phyloP scores from a whole-genome alignment of 2,329 filamentous ascomycete genomes.

The Trichoderma brevicompactum region DNA sequence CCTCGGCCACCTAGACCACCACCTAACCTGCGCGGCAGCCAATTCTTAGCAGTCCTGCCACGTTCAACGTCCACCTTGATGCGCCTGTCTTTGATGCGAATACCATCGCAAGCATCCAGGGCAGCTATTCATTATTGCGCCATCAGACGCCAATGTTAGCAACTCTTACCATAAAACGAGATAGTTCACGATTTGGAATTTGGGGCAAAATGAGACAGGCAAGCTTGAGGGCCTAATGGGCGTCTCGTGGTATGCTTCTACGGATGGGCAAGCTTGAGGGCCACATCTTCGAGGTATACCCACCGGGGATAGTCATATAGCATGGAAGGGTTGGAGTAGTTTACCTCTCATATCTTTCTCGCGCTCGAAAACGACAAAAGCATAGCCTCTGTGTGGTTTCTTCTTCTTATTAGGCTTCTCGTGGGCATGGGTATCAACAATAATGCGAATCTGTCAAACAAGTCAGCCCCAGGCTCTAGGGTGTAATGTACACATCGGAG shows the following conservation, averaged over 20 bases:
- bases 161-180: conserved; percentile 58
- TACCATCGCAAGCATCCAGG: conserved; percentile 81
- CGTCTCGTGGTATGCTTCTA: conserved; percentile 51
- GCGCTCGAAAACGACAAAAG: conserved; percentile 94
- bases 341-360: conserved; percentile 99
- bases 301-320: conserved; percentile 26
- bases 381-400: conserved; percentile 86
- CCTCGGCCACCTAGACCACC: conserved; percentile 90
- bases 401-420: conserved; percentile 76
- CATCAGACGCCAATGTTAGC: conserved; percentile 69
- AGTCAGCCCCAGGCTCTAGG: background rate
- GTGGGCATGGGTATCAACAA: conserved; percentile 73
- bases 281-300: conserved; percentile 42
- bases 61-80: conserved; percentile 96
- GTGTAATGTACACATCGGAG: too few species aligned
- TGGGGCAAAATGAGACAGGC: conserved; percentile 49
- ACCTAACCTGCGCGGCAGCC: conserved; percentile 89
- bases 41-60: conserved; percentile 89
- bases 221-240: conserved; percentile 59
- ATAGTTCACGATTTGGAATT: conserved; percentile 30
- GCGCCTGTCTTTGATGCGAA: conserved; percentile 88
- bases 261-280: conserved; percentile 50
- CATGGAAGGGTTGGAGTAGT: conserved; percentile 42
- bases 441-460: conserved; percentile 74
- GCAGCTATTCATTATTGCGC: conserved; percentile 75